Evolutionary conservation across 805 yeast genomes (phyloP).

Genomic region (Phaffomyces opuntiae): DNA sequence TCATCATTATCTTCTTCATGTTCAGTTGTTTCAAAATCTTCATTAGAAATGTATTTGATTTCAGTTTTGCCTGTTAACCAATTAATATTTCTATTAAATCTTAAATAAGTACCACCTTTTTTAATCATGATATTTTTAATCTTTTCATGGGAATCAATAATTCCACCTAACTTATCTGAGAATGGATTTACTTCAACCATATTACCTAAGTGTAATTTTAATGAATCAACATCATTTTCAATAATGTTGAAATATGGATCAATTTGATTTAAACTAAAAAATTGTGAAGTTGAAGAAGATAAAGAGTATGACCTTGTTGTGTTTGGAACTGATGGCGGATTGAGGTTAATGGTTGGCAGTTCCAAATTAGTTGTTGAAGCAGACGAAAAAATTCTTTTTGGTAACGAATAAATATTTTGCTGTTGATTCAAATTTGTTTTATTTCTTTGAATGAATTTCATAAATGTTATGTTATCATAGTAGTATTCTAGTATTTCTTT

Average conservation of each 20-base stretch:
- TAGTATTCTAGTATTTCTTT: slow-evolving; percentile 46
- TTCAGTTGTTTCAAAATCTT: not conserved
- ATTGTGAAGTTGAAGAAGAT: slow-evolving; percentile 22
- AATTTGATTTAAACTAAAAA: slow-evolving; percentile 14
- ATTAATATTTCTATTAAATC: slow-evolving; percentile 21
- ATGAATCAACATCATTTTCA: slow-evolving; percentile 17
- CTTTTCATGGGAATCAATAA: slow-evolving; percentile 8
- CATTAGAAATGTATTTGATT: not conserved
- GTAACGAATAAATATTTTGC: slow-evolving; percentile 10
- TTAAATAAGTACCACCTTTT: slow-evolving; percentile 28
- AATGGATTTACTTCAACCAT: slow-evolving; percentile 10
- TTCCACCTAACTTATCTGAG: slow-evolving; percentile 1
- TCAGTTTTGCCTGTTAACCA: slow-evolving; percentile 25
- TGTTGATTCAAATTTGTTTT: slow-evolving; percentile 17
- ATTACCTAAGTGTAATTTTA: slow-evolving; percentile 17
- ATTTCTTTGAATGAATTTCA: slow-evolving; percentile 45
- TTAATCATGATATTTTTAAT: slow-evolving; percentile 13
- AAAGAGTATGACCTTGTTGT: slow-evolving; percentile 14
- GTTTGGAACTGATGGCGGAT: not conserved
- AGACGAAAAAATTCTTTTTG: slow-evolving; percentile 20
- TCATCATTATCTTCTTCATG: not conserved
- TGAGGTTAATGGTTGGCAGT: not conserved
- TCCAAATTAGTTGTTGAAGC: slow-evolving; percentile 20
- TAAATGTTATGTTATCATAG: slow-evolving; percentile 58
- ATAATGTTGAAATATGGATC: slow-evolving; percentile 34